Percentiles rank a stretch among this genome's conserved stretches.
Conservation (phyloP, 176 grass and related monocot genomes). For the Aegilops sharonensis region DNA sequence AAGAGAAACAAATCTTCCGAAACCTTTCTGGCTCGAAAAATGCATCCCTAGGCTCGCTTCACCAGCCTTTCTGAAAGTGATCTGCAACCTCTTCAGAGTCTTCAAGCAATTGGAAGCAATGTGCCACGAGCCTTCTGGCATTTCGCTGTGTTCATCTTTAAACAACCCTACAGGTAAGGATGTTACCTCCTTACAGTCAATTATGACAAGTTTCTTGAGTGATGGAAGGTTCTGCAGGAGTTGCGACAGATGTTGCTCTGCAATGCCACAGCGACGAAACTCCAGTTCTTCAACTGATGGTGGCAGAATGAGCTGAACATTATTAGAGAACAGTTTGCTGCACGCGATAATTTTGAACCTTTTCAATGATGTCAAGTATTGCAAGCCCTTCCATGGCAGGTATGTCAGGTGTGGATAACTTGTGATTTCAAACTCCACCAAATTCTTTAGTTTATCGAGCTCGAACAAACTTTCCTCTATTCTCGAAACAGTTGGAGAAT, state of each 20-base stretch:
- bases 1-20: not conserved
- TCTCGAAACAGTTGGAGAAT: not conserved
- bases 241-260: not conserved
- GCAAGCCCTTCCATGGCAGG: not conserved
- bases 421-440: not conserved
- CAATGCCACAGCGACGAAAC: not conserved
- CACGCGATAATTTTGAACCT: not conserved
- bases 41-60: not conserved
- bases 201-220: not conserved
- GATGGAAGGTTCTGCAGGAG: not conserved
- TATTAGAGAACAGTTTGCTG: not conserved
- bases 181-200: not conserved
- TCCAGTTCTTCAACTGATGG: not conserved
- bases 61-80: not conserved
- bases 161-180: constrained; percentile 12
- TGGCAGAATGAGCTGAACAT: not conserved
- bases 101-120: not conserved
- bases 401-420: not conserved
- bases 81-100: not conserved
- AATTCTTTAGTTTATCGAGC: not conserved
- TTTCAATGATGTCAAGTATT: not conserved
- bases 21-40: not conserved
- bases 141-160: not conserved
- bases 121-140: not conserved
- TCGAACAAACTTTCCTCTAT: not conserved